Evolutionary conservation across 805 yeast species (phyloP).

Genomic region (Jamesozyma gamospora): DNA sequence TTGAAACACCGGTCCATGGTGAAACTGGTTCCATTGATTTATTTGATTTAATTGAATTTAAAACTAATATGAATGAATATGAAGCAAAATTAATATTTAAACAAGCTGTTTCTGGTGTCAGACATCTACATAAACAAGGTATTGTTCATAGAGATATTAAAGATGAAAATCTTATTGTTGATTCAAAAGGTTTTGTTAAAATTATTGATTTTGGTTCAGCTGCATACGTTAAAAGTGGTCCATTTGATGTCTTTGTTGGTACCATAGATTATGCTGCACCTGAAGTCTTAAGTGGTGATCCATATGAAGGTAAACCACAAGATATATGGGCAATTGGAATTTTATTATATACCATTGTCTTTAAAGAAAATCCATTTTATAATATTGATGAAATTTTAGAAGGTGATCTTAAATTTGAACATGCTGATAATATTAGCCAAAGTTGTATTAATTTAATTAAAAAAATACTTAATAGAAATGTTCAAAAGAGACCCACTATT

Average conservation of each 20-base stretch:
- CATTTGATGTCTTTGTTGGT: conserved; percentile 95
- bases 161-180: conserved; percentile 88
- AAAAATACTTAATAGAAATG: conserved; percentile 58
- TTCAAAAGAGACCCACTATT: conserved; percentile 61
- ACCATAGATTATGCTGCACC: conserved; percentile 98
- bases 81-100: conserved; percentile 71
- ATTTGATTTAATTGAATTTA: conserved; percentile 84
- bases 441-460: conserved; percentile 52
- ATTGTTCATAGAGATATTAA: conserved; percentile 91
- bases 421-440: conserved; percentile 36
- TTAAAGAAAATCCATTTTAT: conserved; percentile 91
- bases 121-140: conserved; percentile 75
- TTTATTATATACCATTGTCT: conserved; percentile 75
- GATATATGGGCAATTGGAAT: conserved; percentile 97
- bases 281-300: conserved; percentile 80
- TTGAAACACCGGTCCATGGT: conserved; percentile 89
- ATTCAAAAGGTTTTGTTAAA: conserved; percentile 68
- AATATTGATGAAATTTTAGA: conserved; percentile 93
- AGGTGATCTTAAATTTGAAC: conserved; percentile 58
- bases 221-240: conserved; percentile 81
- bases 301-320: conserved; percentile 88
- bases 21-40: conserved; percentile 83
- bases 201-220: conserved; percentile 94
- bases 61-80: conserved; percentile 65
- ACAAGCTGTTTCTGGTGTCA: conserved; percentile 70